Conservation (phyloP, 2,329 filamentous ascomycete species). For the Colletotrichum kahawae region DNA sequence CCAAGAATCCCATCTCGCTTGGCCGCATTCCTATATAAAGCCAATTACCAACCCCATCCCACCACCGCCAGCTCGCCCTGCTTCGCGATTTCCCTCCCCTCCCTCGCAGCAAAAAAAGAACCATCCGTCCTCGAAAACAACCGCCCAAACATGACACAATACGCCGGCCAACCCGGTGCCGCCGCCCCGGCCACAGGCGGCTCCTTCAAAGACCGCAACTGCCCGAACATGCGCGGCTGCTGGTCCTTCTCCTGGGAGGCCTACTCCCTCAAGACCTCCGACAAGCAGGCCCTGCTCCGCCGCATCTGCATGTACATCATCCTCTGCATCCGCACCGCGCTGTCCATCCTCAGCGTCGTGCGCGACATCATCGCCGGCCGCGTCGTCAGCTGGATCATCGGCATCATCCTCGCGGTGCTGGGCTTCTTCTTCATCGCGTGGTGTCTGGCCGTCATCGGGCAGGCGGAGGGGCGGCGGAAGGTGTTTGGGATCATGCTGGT, state of each 20-base stretch:
- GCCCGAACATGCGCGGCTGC: constrained; percentile 15
- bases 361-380: neutral
- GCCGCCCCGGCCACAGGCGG: neutral
- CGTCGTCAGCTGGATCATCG: neutral
- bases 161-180: neutral
- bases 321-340: constrained; percentile 4
- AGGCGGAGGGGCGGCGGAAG: constrained; percentile 12
- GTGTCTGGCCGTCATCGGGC: constrained; percentile 10
- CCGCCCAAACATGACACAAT: neutral
- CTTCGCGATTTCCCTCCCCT: neutral
- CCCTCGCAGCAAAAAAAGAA: neutral
- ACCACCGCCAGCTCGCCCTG: neutral
- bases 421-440: constrained; percentile 14
- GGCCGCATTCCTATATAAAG: neutral
- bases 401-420: neutral
- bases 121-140: neutral
- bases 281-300: constrained; percentile 1
- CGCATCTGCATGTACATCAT: constrained; percentile 16
- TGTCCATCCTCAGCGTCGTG: constrained; percentile 1
- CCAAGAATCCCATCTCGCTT: neutral
- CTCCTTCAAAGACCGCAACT: constrained; percentile 1
- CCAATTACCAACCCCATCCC: neutral
- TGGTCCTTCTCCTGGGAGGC: constrained; percentile 16
- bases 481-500: constrained; percentile 11
- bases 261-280: constrained; percentile 7